Evolutionary conservation across 768 basidiomycete genomes (phyloP).

Genomic region (Tricholoma saponaceum): DNA sequence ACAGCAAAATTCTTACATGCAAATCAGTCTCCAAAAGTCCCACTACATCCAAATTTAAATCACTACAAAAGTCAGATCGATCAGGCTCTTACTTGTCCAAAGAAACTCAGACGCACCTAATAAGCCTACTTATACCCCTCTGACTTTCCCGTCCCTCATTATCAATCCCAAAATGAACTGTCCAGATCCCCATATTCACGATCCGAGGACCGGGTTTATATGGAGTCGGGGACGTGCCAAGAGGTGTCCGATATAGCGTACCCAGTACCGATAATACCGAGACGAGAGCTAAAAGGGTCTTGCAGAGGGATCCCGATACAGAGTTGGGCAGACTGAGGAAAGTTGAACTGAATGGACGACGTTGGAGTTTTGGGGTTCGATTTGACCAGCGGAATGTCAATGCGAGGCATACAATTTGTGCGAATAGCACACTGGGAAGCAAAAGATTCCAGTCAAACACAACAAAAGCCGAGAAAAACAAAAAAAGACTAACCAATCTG

Average conservation of each 20-base stretch:
- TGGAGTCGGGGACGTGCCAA: conserved; percentile 39
- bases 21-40: conserved; percentile 86
- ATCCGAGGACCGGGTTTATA: conserved; percentile 62
- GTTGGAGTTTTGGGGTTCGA: not conserved
- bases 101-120: conserved; percentile 25
- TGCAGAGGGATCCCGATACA: conserved; percentile 5
- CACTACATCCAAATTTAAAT: conserved; percentile 83
- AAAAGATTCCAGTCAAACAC: not conserved
- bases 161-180: conserved; percentile 84
- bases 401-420: conserved; percentile 48
- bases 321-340: not conserved
- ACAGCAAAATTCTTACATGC: conserved; percentile 50
- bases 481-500: conserved; percentile 52
- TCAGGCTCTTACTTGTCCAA: not conserved
- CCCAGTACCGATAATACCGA: conserved; percentile 47
- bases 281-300: conserved; percentile 32
- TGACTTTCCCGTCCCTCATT: conserved; percentile 74
- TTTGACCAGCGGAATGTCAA: conserved; percentile 42
- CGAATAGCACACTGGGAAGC: conserved; percentile 43
- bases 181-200: conserved; percentile 87
- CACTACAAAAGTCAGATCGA: conserved; percentile 32
- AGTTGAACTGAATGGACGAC: not conserved
- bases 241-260: conserved; percentile 53
- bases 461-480: not conserved
- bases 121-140: conserved; percentile 52